Evolutionary conservation across 2,329 filamentous ascomycete species (phyloP).

Genomic region (Davidsoniella eucalypti): DNA sequence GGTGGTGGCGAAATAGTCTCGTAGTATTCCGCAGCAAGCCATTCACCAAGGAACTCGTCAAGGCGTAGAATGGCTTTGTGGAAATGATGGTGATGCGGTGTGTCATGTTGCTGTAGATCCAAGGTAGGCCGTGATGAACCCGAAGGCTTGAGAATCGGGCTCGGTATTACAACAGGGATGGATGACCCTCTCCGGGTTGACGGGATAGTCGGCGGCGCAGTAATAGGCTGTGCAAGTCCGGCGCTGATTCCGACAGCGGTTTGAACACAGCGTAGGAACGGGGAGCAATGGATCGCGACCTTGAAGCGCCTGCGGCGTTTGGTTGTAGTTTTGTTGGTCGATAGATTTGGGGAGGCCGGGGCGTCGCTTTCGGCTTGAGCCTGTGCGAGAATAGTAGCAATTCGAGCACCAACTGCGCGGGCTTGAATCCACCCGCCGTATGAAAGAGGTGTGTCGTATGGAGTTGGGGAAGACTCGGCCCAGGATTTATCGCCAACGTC

Average conservation of each 20-base stretch:
- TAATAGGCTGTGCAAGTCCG: slow-evolving; percentile 43
- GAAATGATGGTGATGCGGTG: slow-evolving; percentile 19
- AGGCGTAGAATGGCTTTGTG: slow-evolving; percentile 55
- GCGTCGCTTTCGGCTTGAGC: slow-evolving; percentile 29
- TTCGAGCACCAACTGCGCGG: slow-evolving; percentile 63
- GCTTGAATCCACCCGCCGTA: slow-evolving; percentile 89
- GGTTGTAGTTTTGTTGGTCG: slow-evolving; percentile 14
- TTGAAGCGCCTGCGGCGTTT: slow-evolving; percentile 44
- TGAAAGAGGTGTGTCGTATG: slow-evolving; percentile 88
- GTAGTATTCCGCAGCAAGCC: slow-evolving; percentile 87
- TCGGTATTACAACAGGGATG: slow-evolving; percentile 10
- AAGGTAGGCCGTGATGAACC: slow-evolving; percentile 2
- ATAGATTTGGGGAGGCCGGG: slow-evolving; percentile 10
- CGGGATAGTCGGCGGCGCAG: slow-evolving; percentile 17
- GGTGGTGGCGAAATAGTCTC: slow-evolving; percentile 84
- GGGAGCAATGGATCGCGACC: slow-evolving; percentile 81
- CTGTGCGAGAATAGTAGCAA: slow-evolving; percentile 52
- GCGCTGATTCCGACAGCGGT: slow-evolving; percentile 47
- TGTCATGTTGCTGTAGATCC: slow-evolving; percentile 1
- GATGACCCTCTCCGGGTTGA: neutral
- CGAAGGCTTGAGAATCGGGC: slow-evolving; percentile 12
- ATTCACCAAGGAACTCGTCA: slow-evolving; percentile 88
- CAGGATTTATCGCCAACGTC: slow-evolving; percentile 91
- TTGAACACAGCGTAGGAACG: slow-evolving; percentile 68
- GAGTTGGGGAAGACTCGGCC: slow-evolving; percentile 82